Evolutionary conservation across 2,329 filamentous ascomycete genomes (phyloP).

Genomic region (Hymenoscyphus infarciens): DNA sequence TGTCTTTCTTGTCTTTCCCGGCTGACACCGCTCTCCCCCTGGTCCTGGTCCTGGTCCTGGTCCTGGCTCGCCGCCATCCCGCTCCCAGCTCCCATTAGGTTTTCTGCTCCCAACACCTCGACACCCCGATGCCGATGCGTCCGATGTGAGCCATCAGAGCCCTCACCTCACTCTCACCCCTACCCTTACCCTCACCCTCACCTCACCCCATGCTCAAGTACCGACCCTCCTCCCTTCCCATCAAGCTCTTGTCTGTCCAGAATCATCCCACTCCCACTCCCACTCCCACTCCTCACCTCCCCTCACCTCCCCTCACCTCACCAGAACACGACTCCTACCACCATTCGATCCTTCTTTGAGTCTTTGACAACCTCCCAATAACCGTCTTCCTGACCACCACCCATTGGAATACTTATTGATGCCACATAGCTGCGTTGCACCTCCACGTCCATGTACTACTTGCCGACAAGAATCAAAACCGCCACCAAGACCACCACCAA

Average conservation of each 20-base stretch:
- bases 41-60: neutral
- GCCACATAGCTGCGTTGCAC: slow-evolving; percentile 2
- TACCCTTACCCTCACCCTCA: too few species aligned
- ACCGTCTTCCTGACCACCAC: neutral
- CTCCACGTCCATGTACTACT: slow-evolving; percentile 22
- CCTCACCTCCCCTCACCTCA: too few species aligned
- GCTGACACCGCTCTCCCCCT: neutral
- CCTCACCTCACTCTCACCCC: too few species aligned
- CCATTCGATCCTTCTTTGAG: neutral
- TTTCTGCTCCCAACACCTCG: neutral
- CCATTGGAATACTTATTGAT: neutral
- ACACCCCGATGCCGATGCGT: too few species aligned
- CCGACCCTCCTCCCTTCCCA: neutral
- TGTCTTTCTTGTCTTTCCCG: neutral
- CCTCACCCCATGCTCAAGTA: neutral
- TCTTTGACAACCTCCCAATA: neutral
- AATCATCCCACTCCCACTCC: neutral
- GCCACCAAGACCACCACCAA: slow-evolving; percentile 7
- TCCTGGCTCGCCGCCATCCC: neutral
- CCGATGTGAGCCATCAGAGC: neutral
- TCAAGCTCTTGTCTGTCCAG: neutral
- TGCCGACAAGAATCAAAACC: slow-evolving; percentile 15
- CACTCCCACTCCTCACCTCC: too few species aligned
- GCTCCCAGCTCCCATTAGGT: neutral
- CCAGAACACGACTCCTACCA: neutral